Conservation (phyloP, 2,329 filamentous ascomycete species). For the Pseudocercospora eumusae region DNA sequence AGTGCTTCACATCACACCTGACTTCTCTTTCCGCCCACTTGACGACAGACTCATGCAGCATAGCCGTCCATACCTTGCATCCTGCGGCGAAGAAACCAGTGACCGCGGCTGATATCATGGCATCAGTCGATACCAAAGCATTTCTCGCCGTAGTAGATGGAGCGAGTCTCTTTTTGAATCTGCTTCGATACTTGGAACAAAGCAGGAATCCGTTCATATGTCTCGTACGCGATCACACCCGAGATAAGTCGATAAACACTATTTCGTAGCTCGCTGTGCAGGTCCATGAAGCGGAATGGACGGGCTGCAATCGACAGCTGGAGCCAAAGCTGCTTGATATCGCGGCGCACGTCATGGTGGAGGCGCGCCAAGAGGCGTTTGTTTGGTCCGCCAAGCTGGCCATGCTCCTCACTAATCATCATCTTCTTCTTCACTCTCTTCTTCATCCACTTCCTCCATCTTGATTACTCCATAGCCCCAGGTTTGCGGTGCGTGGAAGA, state of each 20-base stretch:
- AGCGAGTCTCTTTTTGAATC: neutral
- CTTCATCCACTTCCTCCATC: neutral
- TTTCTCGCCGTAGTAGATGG: constrained; percentile 2
- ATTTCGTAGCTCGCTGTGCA: neutral
- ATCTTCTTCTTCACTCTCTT: neutral
- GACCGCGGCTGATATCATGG: no score
- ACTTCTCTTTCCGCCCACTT: no score
- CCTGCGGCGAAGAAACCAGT: no score
- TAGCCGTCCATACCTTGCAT: no score
- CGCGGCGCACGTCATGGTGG: neutral
- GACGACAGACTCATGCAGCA: no score
- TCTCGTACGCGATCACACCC: neutral
- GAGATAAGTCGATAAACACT: neutral
- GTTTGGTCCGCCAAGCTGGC: no score
- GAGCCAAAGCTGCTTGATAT: neutral
- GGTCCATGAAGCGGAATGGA: neutral
- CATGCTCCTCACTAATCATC: no score
- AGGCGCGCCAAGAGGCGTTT: no score
- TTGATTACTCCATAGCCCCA: neutral
- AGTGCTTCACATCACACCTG: no score
- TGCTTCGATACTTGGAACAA: neutral
- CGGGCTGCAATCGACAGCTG: neutral
- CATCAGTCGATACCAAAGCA: neutral
- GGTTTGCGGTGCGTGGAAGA: neutral
- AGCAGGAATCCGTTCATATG: neutral